Evolutionary conservation across 2,329 filamentous ascomycete species (phyloP).

Genomic region (Microdochium bolleyi): DNA sequence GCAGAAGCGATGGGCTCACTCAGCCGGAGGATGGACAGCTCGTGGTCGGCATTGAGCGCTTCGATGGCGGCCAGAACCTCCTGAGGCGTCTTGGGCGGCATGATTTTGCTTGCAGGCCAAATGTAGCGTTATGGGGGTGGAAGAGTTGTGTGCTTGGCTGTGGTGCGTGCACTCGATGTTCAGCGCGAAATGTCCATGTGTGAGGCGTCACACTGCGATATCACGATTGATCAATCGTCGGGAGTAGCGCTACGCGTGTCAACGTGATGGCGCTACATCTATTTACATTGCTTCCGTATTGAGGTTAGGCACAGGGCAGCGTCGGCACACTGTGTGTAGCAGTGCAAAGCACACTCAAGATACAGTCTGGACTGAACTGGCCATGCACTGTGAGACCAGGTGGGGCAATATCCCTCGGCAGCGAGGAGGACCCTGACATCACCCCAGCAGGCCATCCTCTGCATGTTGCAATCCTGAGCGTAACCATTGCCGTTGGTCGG

Average conservation of each 20-base stretch:
- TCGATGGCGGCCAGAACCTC: constrained; percentile 40
- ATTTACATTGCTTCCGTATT: neutral
- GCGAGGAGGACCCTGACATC: neutral
- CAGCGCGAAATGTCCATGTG: neutral
- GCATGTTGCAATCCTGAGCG: too few relatives aligned
- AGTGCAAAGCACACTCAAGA: neutral
- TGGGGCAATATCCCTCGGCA: neutral
- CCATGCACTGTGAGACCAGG: neutral
- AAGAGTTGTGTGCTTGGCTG: neutral
- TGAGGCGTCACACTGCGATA: neutral
- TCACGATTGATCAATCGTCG: neutral
- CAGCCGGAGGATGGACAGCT: constrained; percentile 68
- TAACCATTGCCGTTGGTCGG: too few relatives aligned
- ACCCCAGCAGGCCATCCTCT: neutral
- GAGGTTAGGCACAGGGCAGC: neutral
- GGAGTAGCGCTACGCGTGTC: neutral
- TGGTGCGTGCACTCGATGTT: neutral
- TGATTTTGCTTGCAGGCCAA: neutral
- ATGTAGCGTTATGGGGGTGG: neutral
- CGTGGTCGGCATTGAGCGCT: constrained; percentile 46
- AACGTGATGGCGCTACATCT: neutral
- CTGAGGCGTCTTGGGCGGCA: constrained; percentile 15
- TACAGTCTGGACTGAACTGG: neutral
- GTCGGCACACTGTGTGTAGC: neutral
- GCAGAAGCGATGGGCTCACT: constrained; percentile 55